These are phyloP conservation scores for Aureobasidium namibiae DNA, from an alignment of 2,329 filamentous ascomycete genomes.

Conservation along the genomic window DNA sequence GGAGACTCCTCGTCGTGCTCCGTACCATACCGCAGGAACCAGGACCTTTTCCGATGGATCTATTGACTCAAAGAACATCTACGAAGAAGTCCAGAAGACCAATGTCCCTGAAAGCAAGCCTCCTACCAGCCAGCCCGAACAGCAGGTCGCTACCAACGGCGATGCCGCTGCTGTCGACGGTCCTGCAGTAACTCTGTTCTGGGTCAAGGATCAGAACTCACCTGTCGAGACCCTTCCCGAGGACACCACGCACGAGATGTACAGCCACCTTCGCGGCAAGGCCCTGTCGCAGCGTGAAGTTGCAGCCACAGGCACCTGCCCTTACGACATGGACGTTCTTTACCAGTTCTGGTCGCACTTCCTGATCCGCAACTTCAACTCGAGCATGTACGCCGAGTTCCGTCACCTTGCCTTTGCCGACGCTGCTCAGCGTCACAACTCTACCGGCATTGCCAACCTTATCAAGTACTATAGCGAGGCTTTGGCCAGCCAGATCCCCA, in stretches of 20 bases:
- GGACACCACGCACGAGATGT: conserved; percentile 41
- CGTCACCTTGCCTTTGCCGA: conserved; percentile 59
- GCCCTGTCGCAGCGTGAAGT: conserved; percentile 42
- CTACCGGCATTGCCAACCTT: conserved; percentile 53
- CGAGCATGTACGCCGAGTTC: conserved; percentile 68
- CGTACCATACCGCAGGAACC: conserved; percentile 33
- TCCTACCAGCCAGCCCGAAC: conserved; percentile 30
- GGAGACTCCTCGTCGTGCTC: conserved; percentile 17
- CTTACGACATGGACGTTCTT: conserved; percentile 55
- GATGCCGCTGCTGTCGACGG: neutral
- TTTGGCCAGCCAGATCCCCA: conserved; percentile 42
- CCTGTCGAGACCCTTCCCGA: conserved; percentile 36
- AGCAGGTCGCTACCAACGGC: conserved; percentile 19
- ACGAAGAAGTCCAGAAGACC: conserved; percentile 38
- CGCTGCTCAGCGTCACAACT: conserved; percentile 41
- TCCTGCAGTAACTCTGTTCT: conserved; percentile 31
- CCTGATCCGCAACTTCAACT: conserved; percentile 65
- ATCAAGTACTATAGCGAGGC: conserved; percentile 57
- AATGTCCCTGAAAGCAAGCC: conserved; percentile 31
- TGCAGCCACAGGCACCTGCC: conserved; percentile 36
- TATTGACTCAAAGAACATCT: conserved; percentile 45
- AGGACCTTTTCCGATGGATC: conserved; percentile 49
- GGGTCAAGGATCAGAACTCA: conserved; percentile 42
- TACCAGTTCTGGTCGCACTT: conserved; percentile 72
- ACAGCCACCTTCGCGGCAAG: conserved; percentile 40